A percentile compares a stretch with the other conserved stretches of the same genome.
These are phyloP conservation scores for Lasiosphaeria miniovina DNA, from an alignment of 495 filamentous ascomycete genomes.

Conservation along the genomic window DNA sequence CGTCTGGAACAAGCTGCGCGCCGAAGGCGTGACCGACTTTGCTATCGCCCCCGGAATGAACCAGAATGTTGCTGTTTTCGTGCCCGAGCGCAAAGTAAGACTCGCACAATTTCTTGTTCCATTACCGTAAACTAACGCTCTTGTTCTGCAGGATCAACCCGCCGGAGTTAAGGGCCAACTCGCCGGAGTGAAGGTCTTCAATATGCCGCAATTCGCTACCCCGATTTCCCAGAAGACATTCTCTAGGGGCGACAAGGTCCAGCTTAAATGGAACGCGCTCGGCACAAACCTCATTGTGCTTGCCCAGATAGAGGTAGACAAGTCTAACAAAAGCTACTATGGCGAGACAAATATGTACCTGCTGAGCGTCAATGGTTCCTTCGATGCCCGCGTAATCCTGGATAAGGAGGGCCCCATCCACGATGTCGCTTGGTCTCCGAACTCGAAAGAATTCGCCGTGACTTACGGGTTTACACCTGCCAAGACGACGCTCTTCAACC, in stretches of 20 bases:
- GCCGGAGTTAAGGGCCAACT: no score
- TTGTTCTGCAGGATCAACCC: slow-evolving; percentile 50
- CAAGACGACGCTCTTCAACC: slow-evolving; percentile 95
- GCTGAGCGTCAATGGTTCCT: slow-evolving; percentile 83
- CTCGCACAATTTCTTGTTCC: not conserved
- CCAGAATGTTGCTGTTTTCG: slow-evolving; percentile 85
- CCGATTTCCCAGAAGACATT: slow-evolving; percentile 96
- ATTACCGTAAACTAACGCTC: not conserved
- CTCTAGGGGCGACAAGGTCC: slow-evolving; percentile 98
- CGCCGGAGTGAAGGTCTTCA: slow-evolving; percentile 88
- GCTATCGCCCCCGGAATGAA: slow-evolving; percentile 83
- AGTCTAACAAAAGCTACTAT: slow-evolving; percentile 97
- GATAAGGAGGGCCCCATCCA: slow-evolving; percentile 99
- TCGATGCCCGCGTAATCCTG: slow-evolving; percentile 86
- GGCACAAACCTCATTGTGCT: slow-evolving; percentile 91
- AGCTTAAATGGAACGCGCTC: slow-evolving; percentile 92
- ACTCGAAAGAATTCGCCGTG: slow-evolving; percentile 93
- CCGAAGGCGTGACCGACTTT: slow-evolving; percentile 89
- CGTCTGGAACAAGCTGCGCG: slow-evolving; percentile 91
- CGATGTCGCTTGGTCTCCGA: slow-evolving; percentile 96
- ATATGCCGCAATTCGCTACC: slow-evolving; percentile 76
- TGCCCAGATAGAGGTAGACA: slow-evolving; percentile 97
- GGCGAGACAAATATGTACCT: slow-evolving; percentile 97
- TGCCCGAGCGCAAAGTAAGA: slow-evolving; percentile 88
- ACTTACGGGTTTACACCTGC: slow-evolving; percentile 97